A percentile compares a stretch with the other conserved stretches of the same genome.
These are phyloP conservation scores for Macrotyloma uniflorum DNA, from an alignment of 306 rosid species.

Conservation along the genomic window DNA sequence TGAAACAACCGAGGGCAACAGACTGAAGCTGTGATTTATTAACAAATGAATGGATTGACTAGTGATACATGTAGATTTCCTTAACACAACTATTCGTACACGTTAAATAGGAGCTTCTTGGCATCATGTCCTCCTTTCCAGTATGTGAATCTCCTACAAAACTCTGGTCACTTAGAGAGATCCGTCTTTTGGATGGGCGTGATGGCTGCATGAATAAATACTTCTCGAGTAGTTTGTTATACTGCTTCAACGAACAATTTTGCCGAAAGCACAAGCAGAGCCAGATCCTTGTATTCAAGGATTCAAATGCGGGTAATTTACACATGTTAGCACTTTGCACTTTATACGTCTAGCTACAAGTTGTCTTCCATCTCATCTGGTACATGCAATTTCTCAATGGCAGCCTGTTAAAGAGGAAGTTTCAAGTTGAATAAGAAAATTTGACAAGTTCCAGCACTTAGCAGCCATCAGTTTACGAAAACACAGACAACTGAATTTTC, in stretches of 20 bases:
- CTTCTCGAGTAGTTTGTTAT: slow-evolving; percentile 33
- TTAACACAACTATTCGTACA: slow-evolving; percentile 28
- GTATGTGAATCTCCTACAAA: slow-evolving; percentile 50
- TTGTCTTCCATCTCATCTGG: slow-evolving; percentile 92
- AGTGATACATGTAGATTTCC: slow-evolving; percentile 45
- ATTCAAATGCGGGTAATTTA: slow-evolving; percentile 40
- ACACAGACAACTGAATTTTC: not conserved
- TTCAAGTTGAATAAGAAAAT: not conserved
- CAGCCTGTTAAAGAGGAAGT: slow-evolving; percentile 66
- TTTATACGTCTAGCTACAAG: slow-evolving; percentile 50
- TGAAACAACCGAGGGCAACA: not conserved
- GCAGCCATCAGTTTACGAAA: not conserved
- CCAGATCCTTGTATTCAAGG: slow-evolving; percentile 42
- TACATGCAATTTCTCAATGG: slow-evolving; percentile 94
- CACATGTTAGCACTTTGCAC: slow-evolving; percentile 39
- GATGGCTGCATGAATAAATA: slow-evolving; percentile 31
- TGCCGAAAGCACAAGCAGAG: slow-evolving; percentile 72
- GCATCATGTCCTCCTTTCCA: slow-evolving; percentile 38
- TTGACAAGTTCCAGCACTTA: not conserved
- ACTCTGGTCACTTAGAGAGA: slow-evolving; percentile 38
- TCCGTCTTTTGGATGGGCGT: slow-evolving; percentile 30
- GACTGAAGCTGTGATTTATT: slow-evolving; percentile 26
- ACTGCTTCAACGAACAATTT: slow-evolving; percentile 38
- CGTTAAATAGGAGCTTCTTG: slow-evolving; percentile 35
- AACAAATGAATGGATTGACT: slow-evolving; percentile 41